Conservation (phyloP, 345 rosid species). For the Sapria himalayana region DNA sequence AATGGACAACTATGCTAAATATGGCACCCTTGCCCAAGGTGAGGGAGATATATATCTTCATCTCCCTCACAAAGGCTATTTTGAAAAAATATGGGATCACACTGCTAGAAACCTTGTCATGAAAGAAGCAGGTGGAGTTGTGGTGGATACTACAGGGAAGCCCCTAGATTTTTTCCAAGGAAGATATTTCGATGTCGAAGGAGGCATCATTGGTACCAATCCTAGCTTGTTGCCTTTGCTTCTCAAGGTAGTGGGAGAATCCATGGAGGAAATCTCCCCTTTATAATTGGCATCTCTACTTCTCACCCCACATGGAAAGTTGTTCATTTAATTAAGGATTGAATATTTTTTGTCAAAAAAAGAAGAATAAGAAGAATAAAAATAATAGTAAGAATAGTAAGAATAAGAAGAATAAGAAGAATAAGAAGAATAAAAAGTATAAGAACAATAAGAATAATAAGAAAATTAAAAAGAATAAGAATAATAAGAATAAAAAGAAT, state of each 20-base stretch:
- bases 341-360: too few species aligned
- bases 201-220: conserved; percentile 63
- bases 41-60: conserved; percentile 85
- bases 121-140: conserved; percentile 85
- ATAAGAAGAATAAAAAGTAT: too few species aligned
- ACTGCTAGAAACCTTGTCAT: conserved; percentile 87
- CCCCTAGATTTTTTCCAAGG: conserved; percentile 70
- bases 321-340: too few species aligned
- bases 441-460: too few species aligned
- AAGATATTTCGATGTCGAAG: conserved; percentile 41
- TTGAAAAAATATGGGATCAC: conserved; percentile 97
- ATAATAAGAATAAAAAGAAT: too few species aligned
- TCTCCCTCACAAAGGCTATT: conserved; percentile 68
- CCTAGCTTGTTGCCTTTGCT: conserved; percentile 67
- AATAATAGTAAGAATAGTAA: too few species aligned
- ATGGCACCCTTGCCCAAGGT: conserved; percentile 80
- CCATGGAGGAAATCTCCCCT: conserved; percentile 48
- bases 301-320: too few species aligned
- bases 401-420: too few species aligned
- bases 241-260: conserved; percentile 54
- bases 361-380: too few species aligned
- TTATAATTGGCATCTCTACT: too few species aligned
- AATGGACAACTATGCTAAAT: conserved; percentile 89
- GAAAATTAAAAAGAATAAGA: too few species aligned
- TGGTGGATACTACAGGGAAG: conserved; percentile 49